These are phyloP conservation scores for Lagenidium giganteum DNA, from an alignment of 352 stramenopile genomes.

Conservation along the genomic window DNA sequence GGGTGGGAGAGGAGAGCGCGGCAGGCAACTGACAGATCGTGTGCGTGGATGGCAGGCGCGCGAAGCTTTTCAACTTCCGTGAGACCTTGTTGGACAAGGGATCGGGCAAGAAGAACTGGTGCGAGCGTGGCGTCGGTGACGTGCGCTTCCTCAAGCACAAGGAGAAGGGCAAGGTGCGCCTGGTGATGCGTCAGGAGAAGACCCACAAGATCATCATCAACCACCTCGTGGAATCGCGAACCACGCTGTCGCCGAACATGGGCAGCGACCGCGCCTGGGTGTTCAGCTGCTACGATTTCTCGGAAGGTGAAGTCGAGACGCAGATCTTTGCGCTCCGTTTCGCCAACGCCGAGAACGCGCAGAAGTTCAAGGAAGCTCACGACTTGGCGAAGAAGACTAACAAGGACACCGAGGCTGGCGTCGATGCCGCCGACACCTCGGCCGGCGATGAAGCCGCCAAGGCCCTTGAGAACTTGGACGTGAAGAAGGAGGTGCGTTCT, in stretches of 20 bases:
- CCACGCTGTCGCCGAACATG: conserved; percentile 95
- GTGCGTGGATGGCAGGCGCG: conserved; percentile 51
- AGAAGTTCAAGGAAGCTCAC: conserved; percentile 97
- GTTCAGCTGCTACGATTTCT: conserved; percentile 98
- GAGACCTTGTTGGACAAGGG: conserved; percentile 98
- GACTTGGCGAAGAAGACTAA: conserved; percentile 92
- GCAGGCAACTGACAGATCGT: not conserved
- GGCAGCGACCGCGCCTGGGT: conserved; percentile 96
- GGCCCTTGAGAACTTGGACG: conserved; percentile 85
- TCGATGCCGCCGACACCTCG: conserved; percentile 87
- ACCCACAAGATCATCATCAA: conserved; percentile 99
- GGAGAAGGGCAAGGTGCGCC: conserved; percentile 90
- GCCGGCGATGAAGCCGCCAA: conserved; percentile 92
- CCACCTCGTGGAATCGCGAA: conserved; percentile 95
- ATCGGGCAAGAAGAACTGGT: conserved; percentile 97
- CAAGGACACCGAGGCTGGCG: conserved; percentile 90
- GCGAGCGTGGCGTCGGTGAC: conserved; percentile 95
- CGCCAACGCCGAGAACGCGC: conserved; percentile 93
- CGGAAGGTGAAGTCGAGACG: conserved; percentile 90
- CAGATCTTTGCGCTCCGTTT: conserved; percentile 92
- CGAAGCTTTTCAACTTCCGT: conserved; percentile 96
- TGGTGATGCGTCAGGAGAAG: conserved; percentile 99
- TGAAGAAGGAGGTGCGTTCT: conserved; percentile 87
- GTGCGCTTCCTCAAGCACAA: conserved; percentile 97
- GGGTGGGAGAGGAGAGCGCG: not conserved